phyloP scores from a whole-genome alignment of 352 stramenopile genomes.

The Pythium phragmiticola region DNA sequence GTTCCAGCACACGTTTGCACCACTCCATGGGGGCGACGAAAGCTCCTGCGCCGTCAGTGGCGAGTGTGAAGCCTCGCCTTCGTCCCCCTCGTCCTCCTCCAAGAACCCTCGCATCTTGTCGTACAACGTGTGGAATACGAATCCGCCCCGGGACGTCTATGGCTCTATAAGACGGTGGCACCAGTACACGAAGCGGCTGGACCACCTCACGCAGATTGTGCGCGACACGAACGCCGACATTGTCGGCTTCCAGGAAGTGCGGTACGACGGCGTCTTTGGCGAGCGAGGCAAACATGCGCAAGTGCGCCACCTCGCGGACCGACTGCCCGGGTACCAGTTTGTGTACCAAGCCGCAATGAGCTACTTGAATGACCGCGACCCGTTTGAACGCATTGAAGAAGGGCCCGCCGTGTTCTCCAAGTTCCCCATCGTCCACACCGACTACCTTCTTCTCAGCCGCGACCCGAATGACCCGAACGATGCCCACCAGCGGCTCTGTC shows the following conservation, averaged over 20 bases:
- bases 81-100: neutral
- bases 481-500: slow-evolving; percentile 77
- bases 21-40: slow-evolving; percentile 19
- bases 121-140: slow-evolving; percentile 92
- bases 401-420: slow-evolving; percentile 80
- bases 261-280: slow-evolving; percentile 80
- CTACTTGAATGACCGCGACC: slow-evolving; percentile 59
- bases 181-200: slow-evolving; percentile 77
- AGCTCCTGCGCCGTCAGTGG: neutral
- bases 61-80: neutral
- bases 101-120: slow-evolving; percentile 63
- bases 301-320: slow-evolving; percentile 65
- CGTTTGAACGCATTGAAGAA: slow-evolving; percentile 83
- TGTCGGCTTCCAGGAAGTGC: slow-evolving; percentile 87
- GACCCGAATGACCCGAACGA: slow-evolving; percentile 84
- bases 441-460: slow-evolving; percentile 80
- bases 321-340: slow-evolving; percentile 74
- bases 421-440: slow-evolving; percentile 71
- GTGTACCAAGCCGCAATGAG: slow-evolving; percentile 88
- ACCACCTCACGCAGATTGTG: slow-evolving; percentile 69
- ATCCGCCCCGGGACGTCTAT: slow-evolving; percentile 71
- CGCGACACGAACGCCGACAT: slow-evolving; percentile 52
- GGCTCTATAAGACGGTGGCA: slow-evolving; percentile 49
- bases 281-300: slow-evolving; percentile 61
- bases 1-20: slow-evolving; percentile 64